phyloP scores from a whole-genome alignment of 306 rosid species.

The Vicia sativa region DNA sequence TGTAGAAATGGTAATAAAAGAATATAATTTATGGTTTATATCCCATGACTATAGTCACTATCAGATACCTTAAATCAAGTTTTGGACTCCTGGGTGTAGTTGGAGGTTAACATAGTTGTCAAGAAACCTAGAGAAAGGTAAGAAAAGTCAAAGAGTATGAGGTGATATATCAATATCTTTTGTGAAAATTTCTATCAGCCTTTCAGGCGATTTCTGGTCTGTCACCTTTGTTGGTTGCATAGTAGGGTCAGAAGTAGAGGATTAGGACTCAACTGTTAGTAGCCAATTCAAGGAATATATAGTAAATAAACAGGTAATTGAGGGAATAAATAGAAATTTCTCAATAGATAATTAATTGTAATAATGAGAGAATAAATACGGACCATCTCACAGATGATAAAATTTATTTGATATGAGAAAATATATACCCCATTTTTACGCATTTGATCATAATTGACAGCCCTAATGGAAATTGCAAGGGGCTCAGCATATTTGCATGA shows the following conservation, averaged over 20 bases:
- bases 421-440: not conserved
- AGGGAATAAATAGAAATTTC: constrained; percentile 11
- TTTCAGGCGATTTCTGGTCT: not conserved
- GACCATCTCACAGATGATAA: not conserved
- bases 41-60: not conserved
- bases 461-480: too few species aligned
- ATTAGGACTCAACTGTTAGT: constrained; percentile 1
- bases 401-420: not conserved
- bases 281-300: not conserved
- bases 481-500: too few species aligned
- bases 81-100: not conserved
- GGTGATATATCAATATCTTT: not conserved
- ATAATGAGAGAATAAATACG: not conserved
- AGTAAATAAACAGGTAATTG: constrained; percentile 2
- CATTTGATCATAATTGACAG: not conserved
- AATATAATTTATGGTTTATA: constrained; percentile 1
- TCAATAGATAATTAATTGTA: not conserved
- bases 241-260: constrained; percentile 7
- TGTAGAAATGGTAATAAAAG: constrained; percentile 12
- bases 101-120: not conserved
- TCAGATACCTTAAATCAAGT: constrained; percentile 2
- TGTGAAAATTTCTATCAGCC: not conserved
- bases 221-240: not conserved
- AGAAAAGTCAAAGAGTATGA: not conserved
- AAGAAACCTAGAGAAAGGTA: not conserved